These are phyloP conservation scores for Penicillium atrosanguineum DNA, from an alignment of 495 filamentous ascomycete species.

Conservation along the genomic window DNA sequence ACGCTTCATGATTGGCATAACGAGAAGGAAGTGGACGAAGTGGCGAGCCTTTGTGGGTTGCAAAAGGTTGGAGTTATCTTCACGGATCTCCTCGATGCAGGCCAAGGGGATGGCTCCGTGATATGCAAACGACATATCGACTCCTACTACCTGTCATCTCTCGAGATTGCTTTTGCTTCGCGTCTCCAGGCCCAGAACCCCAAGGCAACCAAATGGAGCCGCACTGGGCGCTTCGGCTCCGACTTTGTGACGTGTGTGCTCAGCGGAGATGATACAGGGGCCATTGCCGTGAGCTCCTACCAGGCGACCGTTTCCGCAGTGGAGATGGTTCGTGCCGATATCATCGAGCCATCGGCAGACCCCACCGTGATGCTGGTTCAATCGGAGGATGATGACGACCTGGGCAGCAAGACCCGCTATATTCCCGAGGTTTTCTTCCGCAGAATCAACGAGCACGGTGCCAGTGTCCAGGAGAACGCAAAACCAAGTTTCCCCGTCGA, in stretches of 20 bases:
- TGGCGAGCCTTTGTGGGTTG: constrained; percentile 82
- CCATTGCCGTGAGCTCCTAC: constrained; percentile 86
- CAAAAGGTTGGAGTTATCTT: constrained; percentile 93
- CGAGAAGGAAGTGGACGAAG: constrained; percentile 75
- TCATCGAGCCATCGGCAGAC: constrained; percentile 92
- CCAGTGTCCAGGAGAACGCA: constrained; percentile 93
- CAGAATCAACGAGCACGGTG: constrained; percentile 92
- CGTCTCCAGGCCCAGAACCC: constrained; percentile 83
- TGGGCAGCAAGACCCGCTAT: constrained; percentile 72
- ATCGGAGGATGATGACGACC: constrained; percentile 78
- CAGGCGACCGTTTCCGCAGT: constrained; percentile 93
- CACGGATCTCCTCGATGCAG: constrained; percentile 87
- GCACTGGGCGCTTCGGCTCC: constrained; percentile 89
- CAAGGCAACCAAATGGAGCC: constrained; percentile 94
- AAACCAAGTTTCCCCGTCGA: constrained; percentile 96
- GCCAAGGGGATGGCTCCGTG: constrained; percentile 73
- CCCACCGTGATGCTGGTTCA: constrained; percentile 92
- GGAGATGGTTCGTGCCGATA: constrained; percentile 95
- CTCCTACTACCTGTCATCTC: constrained; percentile 89
- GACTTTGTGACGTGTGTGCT: constrained; percentile 97
- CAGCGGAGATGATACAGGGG: constrained; percentile 84
- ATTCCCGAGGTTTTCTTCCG: constrained; percentile 98
- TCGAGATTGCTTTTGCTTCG: constrained; percentile 87
- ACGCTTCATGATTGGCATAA: constrained; percentile 86
- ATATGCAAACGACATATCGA: constrained; percentile 96